These are phyloP conservation scores for Sequoiadendron giganteum DNA, from an alignment of 75 land plant species.

Conservation along the genomic window DNA sequence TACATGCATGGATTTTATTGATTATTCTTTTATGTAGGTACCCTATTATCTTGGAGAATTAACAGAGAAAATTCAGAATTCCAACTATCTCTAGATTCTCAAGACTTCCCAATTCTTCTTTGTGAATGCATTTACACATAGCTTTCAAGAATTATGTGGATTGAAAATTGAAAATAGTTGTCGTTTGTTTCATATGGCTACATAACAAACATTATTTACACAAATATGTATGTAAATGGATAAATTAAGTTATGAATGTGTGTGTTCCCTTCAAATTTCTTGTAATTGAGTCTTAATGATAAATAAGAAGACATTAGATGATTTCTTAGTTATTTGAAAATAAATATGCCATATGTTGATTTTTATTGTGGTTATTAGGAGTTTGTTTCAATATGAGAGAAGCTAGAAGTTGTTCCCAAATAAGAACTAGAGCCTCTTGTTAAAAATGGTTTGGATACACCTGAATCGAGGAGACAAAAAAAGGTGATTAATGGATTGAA, in stretches of 20 bases:
- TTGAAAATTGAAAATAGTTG: background rate
- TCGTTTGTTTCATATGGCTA: background rate
- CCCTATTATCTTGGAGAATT: constrained; percentile 85
- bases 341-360: background rate
- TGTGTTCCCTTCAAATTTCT: background rate
- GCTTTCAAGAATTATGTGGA: background rate
- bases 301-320: background rate
- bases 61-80: constrained; percentile 63
- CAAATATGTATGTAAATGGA: background rate
- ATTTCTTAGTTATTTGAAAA: background rate
- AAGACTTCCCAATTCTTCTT: constrained; percentile 51
- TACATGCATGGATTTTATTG: constrained; percentile 2
- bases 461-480: constrained; percentile 62
- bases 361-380: constrained; percentile 38
- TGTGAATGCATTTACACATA: background rate
- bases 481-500: constrained; percentile 45
- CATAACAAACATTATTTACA: background rate
- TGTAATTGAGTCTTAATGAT: background rate
- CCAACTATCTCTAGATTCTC: constrained; percentile 61
- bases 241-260: background rate
- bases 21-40: constrained; percentile 38
- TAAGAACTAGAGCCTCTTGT: constrained; percentile 56
- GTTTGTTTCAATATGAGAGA: constrained; percentile 83
- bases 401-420: constrained; percentile 83
- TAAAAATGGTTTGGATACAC: constrained; percentile 34